Conservation (phyloP, 1,284 basidiomycete species). For the Puccinia hordei region DNA sequence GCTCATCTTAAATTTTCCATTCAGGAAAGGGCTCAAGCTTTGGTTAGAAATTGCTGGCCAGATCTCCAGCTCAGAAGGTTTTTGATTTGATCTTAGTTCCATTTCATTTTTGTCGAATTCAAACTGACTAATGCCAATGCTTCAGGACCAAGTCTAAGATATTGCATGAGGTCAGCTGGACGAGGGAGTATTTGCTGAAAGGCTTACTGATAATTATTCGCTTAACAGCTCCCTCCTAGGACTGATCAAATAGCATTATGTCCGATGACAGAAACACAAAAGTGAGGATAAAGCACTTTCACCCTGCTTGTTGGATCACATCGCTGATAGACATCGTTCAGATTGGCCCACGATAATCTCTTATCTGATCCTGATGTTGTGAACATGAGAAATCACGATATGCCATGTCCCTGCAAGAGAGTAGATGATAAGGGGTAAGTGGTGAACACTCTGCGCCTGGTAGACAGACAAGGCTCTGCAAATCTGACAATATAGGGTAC, state of each 20-base stretch:
- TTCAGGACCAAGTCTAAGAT: constrained; percentile 46
- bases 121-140: not conserved
- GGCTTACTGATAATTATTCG: not conserved
- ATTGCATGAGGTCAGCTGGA: constrained; percentile 37
- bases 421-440: constrained; percentile 23
- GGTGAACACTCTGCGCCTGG: not conserved
- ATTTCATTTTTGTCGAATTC: not conserved
- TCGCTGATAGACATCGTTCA: not conserved
- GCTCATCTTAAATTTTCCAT: not conserved
- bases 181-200: not conserved
- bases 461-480: too few species aligned
- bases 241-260: constrained; percentile 48
- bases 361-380: constrained; percentile 32
- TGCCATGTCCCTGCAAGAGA: constrained; percentile 32
- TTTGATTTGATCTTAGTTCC: not conserved
- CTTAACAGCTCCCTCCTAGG: constrained; percentile 29
- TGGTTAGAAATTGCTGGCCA: constrained; percentile 48
- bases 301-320: not conserved
- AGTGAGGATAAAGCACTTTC: not conserved
- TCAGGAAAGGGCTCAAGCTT: constrained; percentile 31
- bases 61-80: constrained; percentile 45
- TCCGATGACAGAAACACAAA: constrained; percentile 38
- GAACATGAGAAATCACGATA: constrained; percentile 38
- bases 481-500: not conserved
- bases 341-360: constrained; percentile 42